These are phyloP conservation scores for Babesia bigemina DNA, from an alignment of 169 alveolate genomes.

Conservation along the genomic window DNA sequence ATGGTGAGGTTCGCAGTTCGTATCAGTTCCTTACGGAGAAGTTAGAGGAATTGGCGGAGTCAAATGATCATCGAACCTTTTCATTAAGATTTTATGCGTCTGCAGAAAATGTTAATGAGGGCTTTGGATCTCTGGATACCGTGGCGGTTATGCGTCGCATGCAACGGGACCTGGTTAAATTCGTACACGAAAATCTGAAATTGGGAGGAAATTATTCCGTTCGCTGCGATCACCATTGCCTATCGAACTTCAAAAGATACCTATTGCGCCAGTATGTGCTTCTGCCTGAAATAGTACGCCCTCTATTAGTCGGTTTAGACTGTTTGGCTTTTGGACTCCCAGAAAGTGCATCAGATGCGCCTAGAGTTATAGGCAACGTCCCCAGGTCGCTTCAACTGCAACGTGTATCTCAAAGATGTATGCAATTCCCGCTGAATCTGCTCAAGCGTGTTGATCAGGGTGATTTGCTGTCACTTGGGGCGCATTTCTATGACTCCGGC, in stretches of 20 bases:
- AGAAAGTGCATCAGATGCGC: no score
- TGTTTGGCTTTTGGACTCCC: conserved; percentile 8
- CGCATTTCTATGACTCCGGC: conserved; percentile 8
- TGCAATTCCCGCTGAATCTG: conserved; percentile 28
- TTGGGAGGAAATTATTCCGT: neutral
- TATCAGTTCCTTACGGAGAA: neutral
- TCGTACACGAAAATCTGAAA: conserved; percentile 1
- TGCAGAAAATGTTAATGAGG: neutral
- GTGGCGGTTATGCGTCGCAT: conserved; percentile 8
- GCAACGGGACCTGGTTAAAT: conserved; percentile 2
- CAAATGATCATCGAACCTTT: neutral
- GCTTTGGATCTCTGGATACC: neutral
- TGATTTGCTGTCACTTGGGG: conserved; percentile 24
- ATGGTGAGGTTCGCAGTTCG: conserved; percentile 17
- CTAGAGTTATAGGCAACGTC: neutral
- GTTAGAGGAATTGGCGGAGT: neutral
- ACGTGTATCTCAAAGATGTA: conserved; percentile 9
- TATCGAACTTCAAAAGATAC: conserved; percentile 11
- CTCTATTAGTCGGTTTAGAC: conserved; percentile 11
- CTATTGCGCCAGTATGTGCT: conserved; percentile 19
- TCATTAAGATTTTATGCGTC: neutral
- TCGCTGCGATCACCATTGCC: conserved; percentile 11
- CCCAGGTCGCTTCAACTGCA: neutral
- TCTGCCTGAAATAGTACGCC: conserved; percentile 23
- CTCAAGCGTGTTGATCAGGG: conserved; percentile 22